Percentiles rank a stretch among this genome's conserved stretches.
Evolutionary conservation across 768 basidiomycete genomes (phyloP).

Genomic region (Boletus tomentosulus): DNA sequence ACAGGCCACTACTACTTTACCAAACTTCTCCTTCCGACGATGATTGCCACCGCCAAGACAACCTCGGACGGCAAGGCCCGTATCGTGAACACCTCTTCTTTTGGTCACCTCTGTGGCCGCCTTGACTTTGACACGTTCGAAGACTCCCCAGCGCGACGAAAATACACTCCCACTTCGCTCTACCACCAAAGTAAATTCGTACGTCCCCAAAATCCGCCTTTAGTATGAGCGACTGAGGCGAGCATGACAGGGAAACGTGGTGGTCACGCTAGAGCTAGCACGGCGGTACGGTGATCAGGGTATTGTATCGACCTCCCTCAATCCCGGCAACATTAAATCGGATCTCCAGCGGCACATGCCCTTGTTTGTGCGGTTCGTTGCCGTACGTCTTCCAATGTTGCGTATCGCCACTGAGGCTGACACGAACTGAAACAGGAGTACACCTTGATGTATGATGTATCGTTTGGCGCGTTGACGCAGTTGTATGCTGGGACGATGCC

Average conservation of each 20-base stretch:
- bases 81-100: constrained; percentile 45
- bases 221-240: background rate
- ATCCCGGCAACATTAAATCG: constrained; percentile 41
- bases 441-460: constrained; percentile 26
- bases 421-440: constrained; percentile 10
- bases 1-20: constrained; percentile 62
- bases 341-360: constrained; percentile 28
- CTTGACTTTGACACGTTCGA: constrained; percentile 41
- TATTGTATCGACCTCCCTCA: constrained; percentile 42
- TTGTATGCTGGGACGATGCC: constrained; percentile 42
- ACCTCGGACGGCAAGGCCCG: constrained; percentile 42
- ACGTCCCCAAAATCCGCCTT: background rate
- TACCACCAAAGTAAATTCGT: constrained; percentile 47
- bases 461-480: constrained; percentile 40
- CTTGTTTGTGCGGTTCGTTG: constrained; percentile 1
- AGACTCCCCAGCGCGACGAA: constrained; percentile 31
- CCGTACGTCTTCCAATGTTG: constrained; percentile 2
- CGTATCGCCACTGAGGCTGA: background rate
- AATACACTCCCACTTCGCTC: constrained; percentile 10
- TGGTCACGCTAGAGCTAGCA: constrained; percentile 43
- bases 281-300: constrained; percentile 43
- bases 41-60: constrained; percentile 37
- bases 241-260: constrained; percentile 39
- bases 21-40: constrained; percentile 45
- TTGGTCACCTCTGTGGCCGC: constrained; percentile 29